phyloP scores from a whole-genome alignment of 2,329 filamentous ascomycete species.

The Monilinia vaccinii-corymbosi region DNA sequence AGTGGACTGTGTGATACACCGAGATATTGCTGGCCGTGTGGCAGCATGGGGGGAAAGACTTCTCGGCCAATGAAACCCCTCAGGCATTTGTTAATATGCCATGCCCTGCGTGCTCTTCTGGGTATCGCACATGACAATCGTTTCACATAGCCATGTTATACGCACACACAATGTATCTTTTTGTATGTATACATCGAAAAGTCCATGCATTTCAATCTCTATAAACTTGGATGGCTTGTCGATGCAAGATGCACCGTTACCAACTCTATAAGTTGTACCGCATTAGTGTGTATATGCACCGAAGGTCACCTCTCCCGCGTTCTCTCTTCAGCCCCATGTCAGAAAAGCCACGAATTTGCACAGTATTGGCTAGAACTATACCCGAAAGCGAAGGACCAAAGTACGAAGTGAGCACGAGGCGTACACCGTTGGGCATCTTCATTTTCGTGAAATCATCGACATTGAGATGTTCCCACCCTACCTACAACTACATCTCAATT shows the following conservation, averaged over 20 bases:
- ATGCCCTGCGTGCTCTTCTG: not conserved
- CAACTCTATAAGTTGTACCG: not conserved
- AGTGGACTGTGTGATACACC: not conserved
- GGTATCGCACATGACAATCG: not conserved
- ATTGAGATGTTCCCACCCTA: not conserved
- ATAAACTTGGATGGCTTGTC: not conserved
- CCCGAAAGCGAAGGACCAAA: constrained; percentile 1
- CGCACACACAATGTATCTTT: not conserved
- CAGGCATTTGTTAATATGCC: not conserved
- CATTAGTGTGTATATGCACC: constrained; percentile 2
- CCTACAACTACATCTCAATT: not conserved
- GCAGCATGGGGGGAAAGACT: not conserved
- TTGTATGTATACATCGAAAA: not conserved
- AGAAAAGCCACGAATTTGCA: constrained; percentile 15
- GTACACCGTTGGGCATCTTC: constrained; percentile 15
- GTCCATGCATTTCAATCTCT: not conserved
- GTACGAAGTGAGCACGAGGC: not conserved
- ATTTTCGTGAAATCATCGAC: not conserved
- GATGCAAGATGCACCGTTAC: constrained; percentile 8
- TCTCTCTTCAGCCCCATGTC: constrained; percentile 8
- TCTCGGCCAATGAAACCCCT: not conserved
- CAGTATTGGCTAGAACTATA: constrained; percentile 13
- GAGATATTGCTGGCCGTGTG: not conserved
- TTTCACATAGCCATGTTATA: not conserved
- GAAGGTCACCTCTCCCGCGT: constrained; percentile 4